phyloP scores from a whole-genome alignment of 2,329 filamentous ascomycete genomes.

The Hypoxylon sp. region DNA sequence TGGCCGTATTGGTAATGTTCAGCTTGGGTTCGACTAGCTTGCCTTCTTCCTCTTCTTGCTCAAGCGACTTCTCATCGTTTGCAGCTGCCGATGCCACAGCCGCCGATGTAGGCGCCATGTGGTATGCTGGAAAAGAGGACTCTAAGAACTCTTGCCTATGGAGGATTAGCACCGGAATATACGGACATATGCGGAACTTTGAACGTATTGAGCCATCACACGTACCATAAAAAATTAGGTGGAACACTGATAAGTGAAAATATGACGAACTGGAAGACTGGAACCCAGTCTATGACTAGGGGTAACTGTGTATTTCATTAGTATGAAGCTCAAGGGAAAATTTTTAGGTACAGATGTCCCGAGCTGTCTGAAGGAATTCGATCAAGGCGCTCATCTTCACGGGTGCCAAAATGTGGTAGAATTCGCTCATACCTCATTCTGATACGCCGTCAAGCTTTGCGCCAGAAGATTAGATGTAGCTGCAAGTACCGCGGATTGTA shows the following conservation, averaged over 20 bases:
- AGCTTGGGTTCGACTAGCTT: constrained; percentile 66
- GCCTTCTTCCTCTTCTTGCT: constrained; percentile 56
- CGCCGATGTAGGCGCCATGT: constrained; percentile 59
- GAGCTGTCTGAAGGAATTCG: constrained; percentile 24
- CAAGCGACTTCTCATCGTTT: constrained; percentile 60
- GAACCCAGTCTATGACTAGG: constrained; percentile 74
- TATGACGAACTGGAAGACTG: constrained; percentile 82
- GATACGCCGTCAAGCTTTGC: constrained; percentile 77
- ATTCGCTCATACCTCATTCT: constrained; percentile 65
- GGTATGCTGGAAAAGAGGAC: constrained; percentile 77
- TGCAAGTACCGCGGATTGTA: constrained; percentile 76
- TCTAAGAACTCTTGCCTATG: constrained; percentile 83
- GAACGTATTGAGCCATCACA: constrained; percentile 22
- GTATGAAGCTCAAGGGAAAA: constrained; percentile 16
- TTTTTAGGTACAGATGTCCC: neutral
- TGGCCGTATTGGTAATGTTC: constrained; percentile 74
- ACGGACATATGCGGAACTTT: neutral
- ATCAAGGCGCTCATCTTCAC: neutral
- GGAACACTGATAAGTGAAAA: constrained; percentile 82
- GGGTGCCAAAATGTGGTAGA: neutral
- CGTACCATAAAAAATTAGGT: constrained; percentile 85
- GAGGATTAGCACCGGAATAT: constrained; percentile 40
- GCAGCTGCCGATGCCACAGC: constrained; percentile 59
- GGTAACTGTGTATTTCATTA: constrained; percentile 62
- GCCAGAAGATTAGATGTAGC: constrained; percentile 80